Evolutionary conservation across 1,139 yeast genomes (phyloP).

Genomic region (Protomyces inundatus): DNA sequence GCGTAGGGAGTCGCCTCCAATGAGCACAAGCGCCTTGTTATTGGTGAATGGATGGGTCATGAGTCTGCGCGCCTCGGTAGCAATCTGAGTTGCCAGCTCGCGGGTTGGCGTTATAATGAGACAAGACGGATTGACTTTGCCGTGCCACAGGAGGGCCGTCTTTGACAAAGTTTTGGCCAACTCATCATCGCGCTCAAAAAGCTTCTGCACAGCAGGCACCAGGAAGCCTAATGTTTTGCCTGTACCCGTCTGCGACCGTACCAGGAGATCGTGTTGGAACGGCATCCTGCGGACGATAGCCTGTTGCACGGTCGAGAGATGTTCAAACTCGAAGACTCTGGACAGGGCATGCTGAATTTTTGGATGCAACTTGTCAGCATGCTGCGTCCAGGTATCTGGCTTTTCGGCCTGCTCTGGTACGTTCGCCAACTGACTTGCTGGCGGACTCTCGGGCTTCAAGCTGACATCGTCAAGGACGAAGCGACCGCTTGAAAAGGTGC

Average conservation of each 20-base stretch:
- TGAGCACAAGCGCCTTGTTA: slow-evolving; percentile 67
- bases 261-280: slow-evolving; percentile 52
- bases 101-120: slow-evolving; percentile 84
- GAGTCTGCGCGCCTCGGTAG: slow-evolving; percentile 36
- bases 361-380: slow-evolving; percentile 7
- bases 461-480: no score
- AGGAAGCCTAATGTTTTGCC: slow-evolving; percentile 88
- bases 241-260: slow-evolving; percentile 92
- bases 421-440: no score
- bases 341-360: neutral
- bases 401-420: neutral
- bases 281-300: slow-evolving; percentile 13
- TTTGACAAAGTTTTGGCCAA: neutral
- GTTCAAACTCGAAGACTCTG: slow-evolving; percentile 1
- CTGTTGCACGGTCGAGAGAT: slow-evolving; percentile 16
- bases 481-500: no score
- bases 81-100: slow-evolving; percentile 81
- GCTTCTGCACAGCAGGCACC: slow-evolving; percentile 67
- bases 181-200: slow-evolving; percentile 5
- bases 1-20: slow-evolving; percentile 92
- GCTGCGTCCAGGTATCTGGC: neutral
- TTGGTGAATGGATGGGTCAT: slow-evolving; percentile 54
- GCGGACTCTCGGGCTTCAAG: no score
- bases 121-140: slow-evolving; percentile 54
- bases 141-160: neutral